Evolutionary conservation across 1,139 yeast genomes (phyloP).

Genomic region (Kurtzmaniella quercitrusa): DNA sequence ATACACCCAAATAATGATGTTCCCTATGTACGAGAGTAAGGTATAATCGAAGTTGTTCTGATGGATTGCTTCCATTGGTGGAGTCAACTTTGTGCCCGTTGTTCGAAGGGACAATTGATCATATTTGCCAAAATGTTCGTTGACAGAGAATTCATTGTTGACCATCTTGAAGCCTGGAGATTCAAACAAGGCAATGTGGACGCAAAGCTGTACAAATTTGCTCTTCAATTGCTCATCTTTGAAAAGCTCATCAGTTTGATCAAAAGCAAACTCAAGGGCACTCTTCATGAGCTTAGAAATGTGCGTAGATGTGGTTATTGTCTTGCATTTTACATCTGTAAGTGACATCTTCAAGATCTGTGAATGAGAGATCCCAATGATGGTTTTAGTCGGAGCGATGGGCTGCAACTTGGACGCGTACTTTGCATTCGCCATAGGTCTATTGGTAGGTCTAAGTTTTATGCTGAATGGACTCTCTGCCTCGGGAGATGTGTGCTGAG

Average conservation of each 20-base stretch:
- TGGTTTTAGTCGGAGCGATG: conserved; percentile 34
- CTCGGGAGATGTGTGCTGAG: background rate
- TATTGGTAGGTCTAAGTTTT: conserved; percentile 28
- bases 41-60: conserved; percentile 38
- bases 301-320: conserved; percentile 29
- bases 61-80: conserved; percentile 31
- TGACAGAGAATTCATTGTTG: conserved; percentile 21
- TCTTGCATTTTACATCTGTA: conserved; percentile 39
- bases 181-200: conserved; percentile 36
- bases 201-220: conserved; percentile 30
- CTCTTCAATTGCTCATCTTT: conserved; percentile 19
- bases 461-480: conserved; percentile 23
- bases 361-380: conserved; percentile 36
- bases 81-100: conserved; percentile 34
- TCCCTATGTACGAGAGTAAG: conserved; percentile 37
- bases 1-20: conserved; percentile 38
- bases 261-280: conserved; percentile 24
- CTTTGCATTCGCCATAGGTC: conserved; percentile 23
- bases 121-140: conserved; percentile 28
- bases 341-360: conserved; percentile 32
- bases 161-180: conserved; percentile 34
- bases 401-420: conserved; percentile 31
- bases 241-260: conserved; percentile 26
- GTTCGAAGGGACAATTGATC: conserved; percentile 32
- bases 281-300: conserved; percentile 30